Conservation (phyloP, 129 eudicot species). For the Gnaphalium uliginosum region DNA sequence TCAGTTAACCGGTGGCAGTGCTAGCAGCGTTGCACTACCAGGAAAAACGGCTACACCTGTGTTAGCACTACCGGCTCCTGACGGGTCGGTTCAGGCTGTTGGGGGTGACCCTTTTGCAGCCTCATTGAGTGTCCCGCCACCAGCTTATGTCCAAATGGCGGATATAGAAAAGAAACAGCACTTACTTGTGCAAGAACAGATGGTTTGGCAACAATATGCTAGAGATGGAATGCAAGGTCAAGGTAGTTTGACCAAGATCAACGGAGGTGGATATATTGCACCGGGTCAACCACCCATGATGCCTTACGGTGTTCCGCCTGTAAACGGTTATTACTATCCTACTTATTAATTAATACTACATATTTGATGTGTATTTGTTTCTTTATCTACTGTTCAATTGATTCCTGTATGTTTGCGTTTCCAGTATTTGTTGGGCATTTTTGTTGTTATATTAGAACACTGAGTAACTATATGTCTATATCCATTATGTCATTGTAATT, state of each 20-base stretch:
- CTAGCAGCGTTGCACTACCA: conserved; percentile 88
- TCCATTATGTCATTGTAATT: conserved; percentile 8
- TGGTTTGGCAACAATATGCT: conserved; percentile 89
- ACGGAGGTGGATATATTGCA: conserved; percentile 57
- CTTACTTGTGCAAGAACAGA: conserved; percentile 76
- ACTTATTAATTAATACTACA: conserved; percentile 40
- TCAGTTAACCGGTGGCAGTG: conserved; percentile 78
- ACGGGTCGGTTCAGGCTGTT: conserved; percentile 68
- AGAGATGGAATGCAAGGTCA: conserved; percentile 88
- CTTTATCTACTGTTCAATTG: conserved; percentile 16
- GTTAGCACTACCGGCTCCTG: conserved; percentile 87
- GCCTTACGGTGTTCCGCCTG: conserved; percentile 78
- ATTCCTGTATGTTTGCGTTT: conserved; percentile 23
- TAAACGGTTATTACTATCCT: conserved; percentile 56
- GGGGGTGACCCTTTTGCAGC: conserved; percentile 91
- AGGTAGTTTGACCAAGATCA: conserved; percentile 63
- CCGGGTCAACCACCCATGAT: conserved; percentile 63
- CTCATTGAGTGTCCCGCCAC: conserved; percentile 78
- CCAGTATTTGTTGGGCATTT: conserved; percentile 26
- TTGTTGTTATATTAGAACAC: conserved; percentile 40
- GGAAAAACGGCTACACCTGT: conserved; percentile 54
- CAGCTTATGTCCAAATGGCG: conserved; percentile 90
- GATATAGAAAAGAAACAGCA: conserved; percentile 93
- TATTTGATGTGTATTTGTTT: conserved; percentile 4
- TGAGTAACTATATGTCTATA: conserved; percentile 25